Evolutionary conservation across 2,329 filamentous ascomycete genomes (phyloP).

Genomic region (Arthrinium phaeospermum): DNA sequence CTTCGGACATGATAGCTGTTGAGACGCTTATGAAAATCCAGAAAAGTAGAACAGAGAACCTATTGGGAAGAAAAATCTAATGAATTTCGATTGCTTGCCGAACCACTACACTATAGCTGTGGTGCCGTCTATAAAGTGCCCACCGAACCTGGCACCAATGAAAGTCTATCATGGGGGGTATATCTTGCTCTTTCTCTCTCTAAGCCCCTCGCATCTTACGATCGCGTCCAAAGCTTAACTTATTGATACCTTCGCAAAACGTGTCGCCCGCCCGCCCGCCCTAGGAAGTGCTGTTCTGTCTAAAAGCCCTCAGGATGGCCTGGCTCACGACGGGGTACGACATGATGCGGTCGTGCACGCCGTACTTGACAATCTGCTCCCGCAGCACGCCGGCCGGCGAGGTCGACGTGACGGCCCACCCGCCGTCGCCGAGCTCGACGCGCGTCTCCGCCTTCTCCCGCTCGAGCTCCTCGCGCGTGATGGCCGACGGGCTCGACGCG

Average conservation of each 20-base stretch:
- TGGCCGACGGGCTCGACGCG: conserved; percentile 44
- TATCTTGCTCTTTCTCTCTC: background rate
- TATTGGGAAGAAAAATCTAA: background rate
- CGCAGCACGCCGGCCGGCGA: conserved; percentile 54
- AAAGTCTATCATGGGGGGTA: background rate
- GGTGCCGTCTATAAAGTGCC: background rate
- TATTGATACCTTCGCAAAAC: background rate
- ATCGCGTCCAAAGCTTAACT: background rate
- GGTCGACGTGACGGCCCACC: conserved; percentile 54
- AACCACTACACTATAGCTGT: background rate
- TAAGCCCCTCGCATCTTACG: too few species aligned
- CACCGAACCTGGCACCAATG: background rate
- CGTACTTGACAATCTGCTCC: conserved; percentile 60
- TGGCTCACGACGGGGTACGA: conserved; percentile 58
- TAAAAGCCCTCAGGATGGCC: conserved; percentile 55
- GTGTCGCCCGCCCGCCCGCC: too few species aligned
- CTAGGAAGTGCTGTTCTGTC: background rate
- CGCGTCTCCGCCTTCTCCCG: conserved; percentile 29
- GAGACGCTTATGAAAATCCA: background rate
- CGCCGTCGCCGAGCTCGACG: conserved; percentile 51
- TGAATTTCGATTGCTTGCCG: too few species aligned
- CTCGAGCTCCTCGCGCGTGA: conserved; percentile 47
- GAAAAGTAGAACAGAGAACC: background rate
- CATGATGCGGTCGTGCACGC: conserved; percentile 64
- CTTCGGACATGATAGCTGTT: background rate